Evolutionary conservation across 2,329 filamentous ascomycete species (phyloP).

Genomic region (Penicillium concentricum): DNA sequence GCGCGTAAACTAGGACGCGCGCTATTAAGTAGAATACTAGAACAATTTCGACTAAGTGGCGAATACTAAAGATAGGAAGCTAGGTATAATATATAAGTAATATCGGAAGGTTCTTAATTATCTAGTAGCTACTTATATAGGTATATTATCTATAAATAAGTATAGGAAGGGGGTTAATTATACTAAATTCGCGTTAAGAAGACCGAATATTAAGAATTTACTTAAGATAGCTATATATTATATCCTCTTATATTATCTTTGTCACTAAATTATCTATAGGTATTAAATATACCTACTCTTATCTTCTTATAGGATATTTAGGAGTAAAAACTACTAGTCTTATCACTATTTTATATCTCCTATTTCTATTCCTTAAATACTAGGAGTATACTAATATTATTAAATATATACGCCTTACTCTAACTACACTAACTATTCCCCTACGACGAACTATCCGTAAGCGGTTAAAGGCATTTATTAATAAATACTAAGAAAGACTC

Average conservation of each 20-base stretch:
- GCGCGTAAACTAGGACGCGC: not conserved
- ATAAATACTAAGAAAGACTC: not conserved
- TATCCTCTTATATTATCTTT: not conserved
- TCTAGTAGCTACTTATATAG: not conserved
- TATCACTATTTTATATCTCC: not conserved
- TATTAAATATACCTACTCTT: not conserved
- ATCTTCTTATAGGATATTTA: not conserved
- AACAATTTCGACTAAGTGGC: not conserved
- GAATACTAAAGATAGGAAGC: not conserved
- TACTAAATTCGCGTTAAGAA: not conserved
- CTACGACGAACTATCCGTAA: not conserved
- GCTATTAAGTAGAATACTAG: not conserved
- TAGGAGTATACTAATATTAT: not conserved
- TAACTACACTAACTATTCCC: not conserved
- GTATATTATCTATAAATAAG: not conserved
- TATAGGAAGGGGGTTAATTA: not conserved
- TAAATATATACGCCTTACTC: not conserved
- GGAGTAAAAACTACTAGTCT: not conserved
- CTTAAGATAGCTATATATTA: not conserved
- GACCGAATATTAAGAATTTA: not conserved
- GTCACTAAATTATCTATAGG: not conserved
- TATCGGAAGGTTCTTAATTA: not conserved
- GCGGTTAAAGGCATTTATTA: not conserved
- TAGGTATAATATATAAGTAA: not conserved
- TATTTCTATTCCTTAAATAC: not conserved